Conservation (phyloP, 768 basidiomycete genomes). For the Tulasnella calospora region DNA sequence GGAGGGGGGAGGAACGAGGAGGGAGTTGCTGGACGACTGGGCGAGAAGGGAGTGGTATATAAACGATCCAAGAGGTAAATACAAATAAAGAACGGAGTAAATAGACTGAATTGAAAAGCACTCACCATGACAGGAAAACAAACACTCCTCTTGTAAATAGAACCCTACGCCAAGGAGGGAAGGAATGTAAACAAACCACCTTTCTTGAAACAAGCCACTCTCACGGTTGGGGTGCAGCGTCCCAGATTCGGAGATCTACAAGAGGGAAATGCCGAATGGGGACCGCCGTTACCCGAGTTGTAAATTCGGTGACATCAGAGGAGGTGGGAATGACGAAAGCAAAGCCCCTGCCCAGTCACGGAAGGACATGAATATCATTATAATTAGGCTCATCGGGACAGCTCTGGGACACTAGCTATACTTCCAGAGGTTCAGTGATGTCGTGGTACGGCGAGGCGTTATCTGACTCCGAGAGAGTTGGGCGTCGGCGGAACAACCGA, state of each 20-base stretch:
- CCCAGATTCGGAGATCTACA: background rate
- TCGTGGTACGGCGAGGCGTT: too few relatives aligned
- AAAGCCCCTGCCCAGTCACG: too few relatives aligned
- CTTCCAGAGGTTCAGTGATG: too few relatives aligned
- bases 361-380: too few relatives aligned
- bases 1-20: background rate
- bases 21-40: background rate
- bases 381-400: too few relatives aligned
- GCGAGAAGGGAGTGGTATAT: background rate
- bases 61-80: background rate
- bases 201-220: background rate
- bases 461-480: too few relatives aligned
- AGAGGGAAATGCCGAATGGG: background rate
- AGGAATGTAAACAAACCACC: background rate
- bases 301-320: background rate
- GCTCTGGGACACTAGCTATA: too few relatives aligned
- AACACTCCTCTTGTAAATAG: background rate
- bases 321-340: too few relatives aligned
- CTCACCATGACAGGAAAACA: background rate
- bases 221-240: background rate
- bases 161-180: background rate
- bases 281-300: background rate
- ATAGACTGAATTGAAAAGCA: background rate
- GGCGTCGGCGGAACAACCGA: too few relatives aligned
- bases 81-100: background rate